Base-by-base conservation (phyloP, 805 yeast genomes). In the Sugiyamaella floridensis region DNA sequence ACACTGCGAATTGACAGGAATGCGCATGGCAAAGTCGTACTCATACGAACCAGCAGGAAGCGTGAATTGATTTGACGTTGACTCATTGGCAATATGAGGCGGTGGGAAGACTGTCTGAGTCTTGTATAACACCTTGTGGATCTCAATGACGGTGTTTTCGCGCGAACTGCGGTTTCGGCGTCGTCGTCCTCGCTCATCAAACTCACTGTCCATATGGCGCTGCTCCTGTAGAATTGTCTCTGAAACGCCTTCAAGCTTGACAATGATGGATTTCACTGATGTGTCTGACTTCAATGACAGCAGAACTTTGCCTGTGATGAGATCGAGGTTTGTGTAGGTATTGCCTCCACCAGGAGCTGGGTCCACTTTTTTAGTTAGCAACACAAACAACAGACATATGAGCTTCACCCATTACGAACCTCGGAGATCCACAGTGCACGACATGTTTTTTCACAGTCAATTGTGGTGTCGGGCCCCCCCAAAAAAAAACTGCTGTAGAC, bases 61-160 rank as follows among this genome's bases (percentile, higher is more conserved):
- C 7, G 73, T 67, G 58, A 62, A 71, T 45, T 57, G 58, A 32
- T 56, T 51, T 6, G 59, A 32, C 6, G 49, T 49, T 44, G 52
- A 55, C 47, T 43, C 52, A 43, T 19, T 43, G 12, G 56, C 56
- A 18, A 60, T 53, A 10, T 64, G 64, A 5, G 50, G 45, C 6
- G 73, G 71, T 0, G 75, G 75, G 54, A 71, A 71, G 26, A 71
- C 62, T 18, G 63, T 65, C 42, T 52, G 48, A 16, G 59, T 54
- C 22, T 60, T 50, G 52, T 67, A 62, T 43, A 71, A 54, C 10
- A 71, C 61, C 42, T 56, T 58, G 45, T 59, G 63, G 16, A 50
- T 53, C 48, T 63, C 67, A 22, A 52, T 54, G 10, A 57, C 54
- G 11, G 54, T 59, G 50, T 48, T 51, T 12, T 55, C 56, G 26